Evolutionary conservation across 2,329 filamentous ascomycete species (phyloP), one percentile per base, ranked within the genome.

Genomic region (Tolypocladium album): DNA sequence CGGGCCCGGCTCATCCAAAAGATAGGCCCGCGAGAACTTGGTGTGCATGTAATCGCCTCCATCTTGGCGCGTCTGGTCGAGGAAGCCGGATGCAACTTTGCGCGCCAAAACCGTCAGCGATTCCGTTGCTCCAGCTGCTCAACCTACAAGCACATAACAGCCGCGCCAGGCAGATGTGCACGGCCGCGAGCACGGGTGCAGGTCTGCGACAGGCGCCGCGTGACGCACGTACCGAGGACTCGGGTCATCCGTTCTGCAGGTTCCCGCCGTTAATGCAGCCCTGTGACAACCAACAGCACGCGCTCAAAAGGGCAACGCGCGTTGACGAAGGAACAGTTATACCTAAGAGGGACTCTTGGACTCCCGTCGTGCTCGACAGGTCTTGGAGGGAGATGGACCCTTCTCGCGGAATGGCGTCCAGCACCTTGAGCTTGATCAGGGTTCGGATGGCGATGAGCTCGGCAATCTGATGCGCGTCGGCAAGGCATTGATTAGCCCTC

Each of bases 21-120:
- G 61, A 42, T 72, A 72, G 15, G 69, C 61, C 6, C 67, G 64
- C 4, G 70, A 71, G 45, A 70, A 70, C 45, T 69, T 70, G 38
- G 68, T 71, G 60, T 71, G 69, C 56, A 64, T 66, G 61, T 72
- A 71, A 7, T 67, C 64, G 22, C 70, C 66, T 5, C 66, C 67
- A 59, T 67, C 63, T 4, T 63, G 63, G 0, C 62, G 59, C 7
- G 66, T 68, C 58, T 71, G 69, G 50, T 68, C 66, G 8, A 72
- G 63, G 56, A 72, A 71, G 52, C 69, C 67, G 12, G 69, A 64
- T 12, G 63, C 66, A 56, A 71, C 71, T 69, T 56, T 3, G n/a
- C 24, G 24, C 45, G 24, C 24, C 24, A 52, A 13, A 17, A 20
- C 20, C 4, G 47, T 52, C 27, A 52, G 47, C 47, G 15, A 43